Evolutionary conservation across 176 grass and related monocot genomes (phyloP).

Genomic region (Carex cristatella): DNA sequence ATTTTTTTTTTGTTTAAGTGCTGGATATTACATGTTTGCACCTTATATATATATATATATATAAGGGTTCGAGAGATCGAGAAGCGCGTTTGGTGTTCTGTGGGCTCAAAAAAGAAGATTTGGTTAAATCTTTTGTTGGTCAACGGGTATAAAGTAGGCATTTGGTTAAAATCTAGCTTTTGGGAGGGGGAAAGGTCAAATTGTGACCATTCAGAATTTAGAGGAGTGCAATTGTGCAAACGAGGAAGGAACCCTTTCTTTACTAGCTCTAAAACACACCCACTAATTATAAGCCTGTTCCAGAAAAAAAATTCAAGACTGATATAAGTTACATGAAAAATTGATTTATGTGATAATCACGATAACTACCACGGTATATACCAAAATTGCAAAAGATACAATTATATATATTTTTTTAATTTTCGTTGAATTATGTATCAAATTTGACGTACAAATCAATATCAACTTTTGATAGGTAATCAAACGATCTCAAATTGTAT

Average conservation of each 20-base stretch:
- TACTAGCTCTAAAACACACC: not conserved
- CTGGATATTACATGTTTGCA: not conserved
- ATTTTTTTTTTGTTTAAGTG: not conserved
- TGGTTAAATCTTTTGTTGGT: not conserved
- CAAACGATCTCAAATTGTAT: too few relatives aligned
- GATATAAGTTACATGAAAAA: not conserved
- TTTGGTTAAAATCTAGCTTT: not conserved
- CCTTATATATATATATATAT: not conserved
- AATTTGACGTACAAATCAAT: too few relatives aligned
- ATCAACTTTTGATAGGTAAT: too few relatives aligned
- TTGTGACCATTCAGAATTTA: not conserved
- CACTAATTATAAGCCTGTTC: not conserved
- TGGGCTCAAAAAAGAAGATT: not conserved
- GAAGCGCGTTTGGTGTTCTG: not conserved
- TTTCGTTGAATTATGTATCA: too few relatives aligned
- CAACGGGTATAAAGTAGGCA: not conserved
- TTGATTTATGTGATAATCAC: not conserved
- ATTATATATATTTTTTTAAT: too few relatives aligned
- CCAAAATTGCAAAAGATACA: too few relatives aligned
- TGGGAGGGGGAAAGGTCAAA: not conserved
- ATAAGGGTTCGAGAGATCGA: not conserved
- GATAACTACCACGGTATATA: not conserved
- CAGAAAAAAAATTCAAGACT: too few relatives aligned
- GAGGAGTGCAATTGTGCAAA: not conserved
- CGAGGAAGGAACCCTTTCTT: not conserved